Evolutionary conservation across 73 alveolate species (phyloP), one percentile per base, ranked within the genome.

Genomic region (Paramecium octaurelia): DNA sequence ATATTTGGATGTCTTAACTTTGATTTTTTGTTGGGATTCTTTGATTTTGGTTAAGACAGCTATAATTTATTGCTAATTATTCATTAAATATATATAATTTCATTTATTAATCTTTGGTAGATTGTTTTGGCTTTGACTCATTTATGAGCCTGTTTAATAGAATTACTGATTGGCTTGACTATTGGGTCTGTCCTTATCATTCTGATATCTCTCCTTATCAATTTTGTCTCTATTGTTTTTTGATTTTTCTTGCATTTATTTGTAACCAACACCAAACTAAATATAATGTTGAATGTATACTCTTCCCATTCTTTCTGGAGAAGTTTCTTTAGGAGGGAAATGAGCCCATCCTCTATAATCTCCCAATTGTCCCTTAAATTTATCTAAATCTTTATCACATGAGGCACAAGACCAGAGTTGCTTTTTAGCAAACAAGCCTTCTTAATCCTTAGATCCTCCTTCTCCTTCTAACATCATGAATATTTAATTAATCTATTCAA

Each of bases 241-340:
- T 46, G 46, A 80, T 44, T 80, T 80, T 0, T 80, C 91, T 40
- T 42, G 43, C 77, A 44, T 80, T 14, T 80, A 20, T 21, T 80
- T 80, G 16, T 80, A 80, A 0, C 91, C 91, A 44, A 80, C 91
- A 11, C 91, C 91, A 80, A 80, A 80, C 91, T 80, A 44, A 80
- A 9, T 44, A 23, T 23, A 40, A n/a, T 8, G 21, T 54, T 4
- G 3, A 6, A 14, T 44, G 24, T 23, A 24, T 89, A 89, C 94
- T 89, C 94, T 89, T 38, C 94, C 94, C 94, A 89, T 89, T 44
- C 88, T 69, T 50, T 89, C 94, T 24, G 94, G 94, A 12, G 94
- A 89, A 12, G 94, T 89, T 24, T 89, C 90, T 89, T 89, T 89
- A 44, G 94, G 94, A 0, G 94, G 94, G 68, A 89, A 89, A 34